Percentiles rank a stretch among this genome's conserved stretches.
Conservation (phyloP, 805 yeast genomes). For the Metahyphopichia silvanorum region DNA sequence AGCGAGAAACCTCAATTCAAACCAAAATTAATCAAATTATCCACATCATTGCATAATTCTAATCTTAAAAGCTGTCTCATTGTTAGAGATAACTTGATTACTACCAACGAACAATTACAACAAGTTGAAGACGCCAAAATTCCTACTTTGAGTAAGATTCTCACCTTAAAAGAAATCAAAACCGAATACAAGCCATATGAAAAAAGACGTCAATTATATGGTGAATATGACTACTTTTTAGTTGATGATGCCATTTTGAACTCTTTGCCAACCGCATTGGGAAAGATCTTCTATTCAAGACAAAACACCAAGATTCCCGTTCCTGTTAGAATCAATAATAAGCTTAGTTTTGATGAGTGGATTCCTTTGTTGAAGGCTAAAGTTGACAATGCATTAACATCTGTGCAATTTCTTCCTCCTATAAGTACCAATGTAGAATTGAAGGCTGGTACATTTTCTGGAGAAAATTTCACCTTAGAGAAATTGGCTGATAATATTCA, state of each 20-base stretch:
- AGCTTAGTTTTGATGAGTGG: slow-evolving; percentile 35
- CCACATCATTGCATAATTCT: slow-evolving; percentile 43
- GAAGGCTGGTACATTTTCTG: slow-evolving; percentile 56
- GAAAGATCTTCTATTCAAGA: slow-evolving; percentile 67
- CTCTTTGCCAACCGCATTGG: slow-evolving; percentile 77
- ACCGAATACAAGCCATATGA: slow-evolving; percentile 87
- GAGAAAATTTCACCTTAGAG: slow-evolving; percentile 33
- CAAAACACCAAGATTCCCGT: slow-evolving; percentile 55
- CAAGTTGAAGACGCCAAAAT: slow-evolving; percentile 45
- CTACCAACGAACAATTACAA: slow-evolving; percentile 41
- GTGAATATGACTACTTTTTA: slow-evolving; percentile 71
- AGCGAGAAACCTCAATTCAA: slow-evolving; percentile 57
- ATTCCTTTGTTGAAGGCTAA: slow-evolving; percentile 53
- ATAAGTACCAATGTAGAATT: slow-evolving; percentile 67
- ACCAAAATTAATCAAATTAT: slow-evolving; percentile 47
- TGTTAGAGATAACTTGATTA: slow-evolving; percentile 57
- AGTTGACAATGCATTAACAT: slow-evolving; percentile 52
- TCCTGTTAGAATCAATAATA: slow-evolving; percentile 23
- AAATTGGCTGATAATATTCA: slow-evolving; percentile 60
- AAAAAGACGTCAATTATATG: slow-evolving; percentile 70
- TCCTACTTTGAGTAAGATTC: slow-evolving; percentile 50
- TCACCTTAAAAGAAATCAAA: slow-evolving; percentile 72
- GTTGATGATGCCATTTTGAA: slow-evolving; percentile 82
- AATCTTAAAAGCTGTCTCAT: slow-evolving; percentile 60
- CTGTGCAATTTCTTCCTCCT: slow-evolving; percentile 65